phyloP scores from a whole-genome alignment of 495 filamentous ascomycete species.

The Aspergillus nidulans region DNA sequence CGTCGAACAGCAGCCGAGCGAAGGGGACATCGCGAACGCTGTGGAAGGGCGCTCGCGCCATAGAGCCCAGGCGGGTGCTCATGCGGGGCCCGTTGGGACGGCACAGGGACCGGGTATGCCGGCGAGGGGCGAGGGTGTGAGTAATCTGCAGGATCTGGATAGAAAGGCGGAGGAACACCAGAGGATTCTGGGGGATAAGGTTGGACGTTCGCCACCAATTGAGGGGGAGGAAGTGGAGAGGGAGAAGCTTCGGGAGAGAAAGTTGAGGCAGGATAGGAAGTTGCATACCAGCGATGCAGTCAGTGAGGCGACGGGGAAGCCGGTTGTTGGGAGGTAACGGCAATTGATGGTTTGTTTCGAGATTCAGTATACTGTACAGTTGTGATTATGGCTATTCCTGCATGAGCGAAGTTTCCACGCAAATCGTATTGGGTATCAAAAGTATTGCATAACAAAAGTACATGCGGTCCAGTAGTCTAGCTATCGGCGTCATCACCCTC shows the following conservation, averaged over 20 bases:
- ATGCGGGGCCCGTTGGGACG: conserved; percentile 34
- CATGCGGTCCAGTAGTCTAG: conserved; percentile 14
- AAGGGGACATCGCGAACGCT: conserved; percentile 51
- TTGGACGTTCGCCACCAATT: conserved; percentile 19
- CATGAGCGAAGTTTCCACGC: background rate
- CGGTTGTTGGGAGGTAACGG: conserved; percentile 22
- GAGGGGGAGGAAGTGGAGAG: conserved; percentile 25
- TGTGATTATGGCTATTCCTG: background rate
- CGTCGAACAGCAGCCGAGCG: conserved; percentile 49
- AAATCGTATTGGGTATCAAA: conserved; percentile 17
- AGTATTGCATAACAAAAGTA: no score
- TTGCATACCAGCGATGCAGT: conserved; percentile 30
- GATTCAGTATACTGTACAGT: background rate
- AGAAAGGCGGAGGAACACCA: conserved; percentile 45
- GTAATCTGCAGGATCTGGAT: conserved; percentile 39
- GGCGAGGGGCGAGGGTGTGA: conserved; percentile 33
- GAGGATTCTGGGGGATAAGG: conserved; percentile 30
- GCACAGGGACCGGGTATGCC: conserved; percentile 26
- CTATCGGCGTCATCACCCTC: conserved; percentile 32
- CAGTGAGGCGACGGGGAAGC: conserved; percentile 25
- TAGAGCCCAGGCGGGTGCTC: conserved; percentile 35
- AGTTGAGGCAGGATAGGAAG: conserved; percentile 26
- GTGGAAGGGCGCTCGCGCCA: conserved; percentile 34
- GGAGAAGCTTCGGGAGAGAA: conserved; percentile 26
- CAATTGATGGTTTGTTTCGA: background rate